A percentile compares a stretch with the other conserved stretches of the same genome.
Evolutionary conservation across 1,284 basidiomycete species (phyloP).

Genomic region (Sporisorium sorghi): DNA sequence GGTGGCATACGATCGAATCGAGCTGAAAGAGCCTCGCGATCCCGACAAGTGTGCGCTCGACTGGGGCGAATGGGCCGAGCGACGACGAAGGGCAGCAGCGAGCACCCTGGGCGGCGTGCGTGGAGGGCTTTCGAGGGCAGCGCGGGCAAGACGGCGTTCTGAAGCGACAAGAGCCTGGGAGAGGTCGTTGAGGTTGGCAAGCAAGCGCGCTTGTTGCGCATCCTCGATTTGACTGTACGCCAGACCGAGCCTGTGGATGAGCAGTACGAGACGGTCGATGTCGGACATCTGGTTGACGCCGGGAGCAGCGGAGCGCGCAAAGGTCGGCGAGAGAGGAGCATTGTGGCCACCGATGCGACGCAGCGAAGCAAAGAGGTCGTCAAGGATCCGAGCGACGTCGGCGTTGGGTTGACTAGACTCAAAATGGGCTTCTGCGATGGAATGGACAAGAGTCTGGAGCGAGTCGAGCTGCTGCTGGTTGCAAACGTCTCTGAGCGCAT

Average conservation of each 20-base stretch:
- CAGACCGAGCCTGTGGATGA: constrained; percentile 28
- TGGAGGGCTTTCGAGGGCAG: constrained; percentile 30
- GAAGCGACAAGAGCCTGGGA: constrained; percentile 19
- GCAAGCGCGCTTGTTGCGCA: constrained; percentile 15
- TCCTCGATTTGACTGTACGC: constrained; percentile 2
- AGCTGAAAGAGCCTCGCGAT: constrained; percentile 34
- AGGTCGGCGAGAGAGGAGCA: constrained; percentile 37
- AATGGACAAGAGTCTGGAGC: constrained; percentile 32
- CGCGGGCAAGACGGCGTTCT: constrained; percentile 21
- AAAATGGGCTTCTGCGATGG: constrained; percentile 33
- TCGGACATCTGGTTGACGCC: constrained; percentile 20
- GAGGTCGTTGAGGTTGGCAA: constrained; percentile 21
- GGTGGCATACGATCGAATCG: constrained; percentile 21
- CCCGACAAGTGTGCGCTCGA: constrained; percentile 17
- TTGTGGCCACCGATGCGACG: constrained; percentile 36
- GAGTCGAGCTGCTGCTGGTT: constrained; percentile 40
- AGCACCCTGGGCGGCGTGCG: constrained; percentile 27
- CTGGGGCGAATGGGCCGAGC: constrained; percentile 27
- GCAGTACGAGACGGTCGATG: constrained; percentile 34
- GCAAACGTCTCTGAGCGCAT: constrained; percentile 29
- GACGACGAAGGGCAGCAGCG: constrained; percentile 20
- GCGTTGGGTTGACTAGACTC: constrained; percentile 9
- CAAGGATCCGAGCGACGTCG: constrained; percentile 28
- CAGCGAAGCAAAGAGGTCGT: constrained; percentile 43
- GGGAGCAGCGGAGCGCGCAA: constrained; percentile 10